These are phyloP conservation scores for Elongisporangium senticosum DNA, from an alignment of 352 stramenopile genomes.

Conservation along the genomic window DNA sequence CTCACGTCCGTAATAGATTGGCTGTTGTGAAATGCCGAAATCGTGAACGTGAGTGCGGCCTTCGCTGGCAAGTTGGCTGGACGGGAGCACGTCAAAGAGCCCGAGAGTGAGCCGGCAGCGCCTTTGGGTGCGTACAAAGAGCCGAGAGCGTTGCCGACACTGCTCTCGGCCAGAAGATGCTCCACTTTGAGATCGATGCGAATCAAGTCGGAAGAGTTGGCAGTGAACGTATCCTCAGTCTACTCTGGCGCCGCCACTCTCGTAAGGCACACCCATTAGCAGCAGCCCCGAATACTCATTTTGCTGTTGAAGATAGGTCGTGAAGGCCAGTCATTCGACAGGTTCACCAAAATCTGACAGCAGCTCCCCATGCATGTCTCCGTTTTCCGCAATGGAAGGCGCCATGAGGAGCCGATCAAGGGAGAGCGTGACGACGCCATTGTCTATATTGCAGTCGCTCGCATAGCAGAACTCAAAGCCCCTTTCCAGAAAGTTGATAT, in stretches of 20 bases:
- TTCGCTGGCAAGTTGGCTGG: not conserved
- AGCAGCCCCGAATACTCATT: too few species aligned
- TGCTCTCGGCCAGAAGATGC: not conserved
- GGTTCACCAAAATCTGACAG: too few species aligned
- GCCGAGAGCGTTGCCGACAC: not conserved
- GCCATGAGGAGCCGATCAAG: conserved; percentile 7
- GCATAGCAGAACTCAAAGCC: conserved; percentile 16
- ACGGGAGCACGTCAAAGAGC: not conserved
- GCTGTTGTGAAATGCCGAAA: conserved; percentile 10
- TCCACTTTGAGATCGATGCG: too few species aligned
- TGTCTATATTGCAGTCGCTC: conserved; percentile 10
- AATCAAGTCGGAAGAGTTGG: too few species aligned
- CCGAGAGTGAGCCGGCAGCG: not conserved
- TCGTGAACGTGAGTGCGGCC: conserved; percentile 10
- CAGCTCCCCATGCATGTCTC: too few species aligned
- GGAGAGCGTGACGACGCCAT: conserved; percentile 9
- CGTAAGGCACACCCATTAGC: too few species aligned
- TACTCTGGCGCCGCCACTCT: too few species aligned
- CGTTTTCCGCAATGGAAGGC: too few species aligned
- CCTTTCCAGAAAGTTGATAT: conserved; percentile 8
- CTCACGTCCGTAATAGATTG: conserved; percentile 6
- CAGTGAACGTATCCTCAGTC: too few species aligned
- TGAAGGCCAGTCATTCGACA: too few species aligned
- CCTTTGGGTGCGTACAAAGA: not conserved
- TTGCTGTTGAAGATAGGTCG: too few species aligned